Evolutionary conservation across 148 eudicot species (phyloP), one percentile per base, ranked within the genome.

Genomic region (Cornus controversa): DNA sequence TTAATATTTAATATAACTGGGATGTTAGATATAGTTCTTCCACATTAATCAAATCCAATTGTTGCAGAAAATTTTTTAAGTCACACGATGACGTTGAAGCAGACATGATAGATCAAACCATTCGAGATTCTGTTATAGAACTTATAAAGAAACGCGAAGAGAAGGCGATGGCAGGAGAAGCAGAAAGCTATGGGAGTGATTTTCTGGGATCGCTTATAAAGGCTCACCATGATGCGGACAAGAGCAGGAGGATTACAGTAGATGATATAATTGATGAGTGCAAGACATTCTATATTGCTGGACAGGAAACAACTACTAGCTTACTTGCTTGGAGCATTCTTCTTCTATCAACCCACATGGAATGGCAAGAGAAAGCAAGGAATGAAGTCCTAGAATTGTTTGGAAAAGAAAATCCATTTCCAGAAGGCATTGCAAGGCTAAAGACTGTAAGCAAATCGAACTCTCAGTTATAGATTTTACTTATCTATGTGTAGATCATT

Each of bases 281-380:
- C 66, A 67, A 76, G 72, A 53, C 72, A 50, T 76, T 76, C 50
- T 76, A 76, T 31, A 22, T 47, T 10, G 66, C 47, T 18, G 79
- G 79, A 53, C 79, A 76, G 0, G 79, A 76, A n/a, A 67, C 79
- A 5, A 75, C 77, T 2, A 36, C 10, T 11, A 40, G n/a, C 11
- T 24, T 63, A 18, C 67, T 69, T 53, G 22, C 50, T 4, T 69
- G 66, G 66, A 23, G 23, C 1, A 23, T 78, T 5, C 24, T 82
- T 24, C 75, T 82, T 28, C 69, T 82, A 9, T 70, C 78, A 27
- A 74, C 28, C 10, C 70, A 82, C 78, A 72, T 40, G 8, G 78
- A 82, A 15, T 82, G 84, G 84, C 84, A 82, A 73, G 84, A 82
- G 7, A 82, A 53, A 62, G 85, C 81, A 29, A 68, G 85, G 25